Evolutionary conservation across 768 basidiomycete genomes (phyloP).

Genomic region (Myochromella boudieri): DNA sequence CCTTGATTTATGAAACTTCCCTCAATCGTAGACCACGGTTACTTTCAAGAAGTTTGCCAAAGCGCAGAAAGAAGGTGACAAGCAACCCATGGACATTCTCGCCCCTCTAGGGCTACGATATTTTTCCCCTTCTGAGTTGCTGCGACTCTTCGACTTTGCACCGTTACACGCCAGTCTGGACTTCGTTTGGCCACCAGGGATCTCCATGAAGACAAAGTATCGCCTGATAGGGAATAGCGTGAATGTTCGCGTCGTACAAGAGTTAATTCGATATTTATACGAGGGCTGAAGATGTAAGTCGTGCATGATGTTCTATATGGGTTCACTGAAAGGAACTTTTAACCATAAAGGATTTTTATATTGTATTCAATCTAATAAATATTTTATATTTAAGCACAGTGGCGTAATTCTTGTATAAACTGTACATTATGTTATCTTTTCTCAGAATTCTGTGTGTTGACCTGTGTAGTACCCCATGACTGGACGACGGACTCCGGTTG

Average conservation of each 20-base stretch:
- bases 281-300: conserved; percentile 17
- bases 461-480: too few species aligned
- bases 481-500: background rate
- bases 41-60: conserved; percentile 57
- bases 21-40: conserved; percentile 51
- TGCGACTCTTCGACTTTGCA: conserved; percentile 66
- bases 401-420: too few species aligned
- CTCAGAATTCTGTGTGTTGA: too few species aligned
- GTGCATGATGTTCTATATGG: too few species aligned
- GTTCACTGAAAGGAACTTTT: too few species aligned
- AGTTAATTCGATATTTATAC: conserved; percentile 61
- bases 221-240: conserved; percentile 81
- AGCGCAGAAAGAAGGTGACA: conserved; percentile 38
- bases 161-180: conserved; percentile 16
- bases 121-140: conserved; percentile 71
- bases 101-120: conserved; percentile 66
- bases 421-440: too few species aligned
- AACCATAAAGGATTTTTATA: too few species aligned
- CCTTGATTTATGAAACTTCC: background rate
- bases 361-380: too few species aligned
- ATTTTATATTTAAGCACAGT: too few species aligned
- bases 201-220: conserved; percentile 72
- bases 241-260: conserved; percentile 70
- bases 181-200: conserved; percentile 63
- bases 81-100: conserved; percentile 52